Percentiles rank a stretch among this genome's conserved stretches.
These are phyloP conservation scores for Fomitopsis serialis DNA, from an alignment of 768 basidiomycete genomes.

Conservation along the genomic window DNA sequence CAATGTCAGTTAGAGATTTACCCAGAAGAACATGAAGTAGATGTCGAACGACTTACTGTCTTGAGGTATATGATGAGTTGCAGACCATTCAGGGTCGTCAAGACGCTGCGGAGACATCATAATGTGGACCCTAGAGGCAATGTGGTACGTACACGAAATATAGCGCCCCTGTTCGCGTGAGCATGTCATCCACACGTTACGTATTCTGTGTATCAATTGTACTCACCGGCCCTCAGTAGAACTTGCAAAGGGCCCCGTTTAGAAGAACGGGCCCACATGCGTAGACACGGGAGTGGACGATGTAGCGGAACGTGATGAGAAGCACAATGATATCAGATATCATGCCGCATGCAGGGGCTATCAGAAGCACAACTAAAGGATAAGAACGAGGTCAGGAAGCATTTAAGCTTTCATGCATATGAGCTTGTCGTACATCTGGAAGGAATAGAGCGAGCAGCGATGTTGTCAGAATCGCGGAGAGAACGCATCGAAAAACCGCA, in stretches of 20 bases:
- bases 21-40: not conserved
- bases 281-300: not conserved
- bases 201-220: not conserved
- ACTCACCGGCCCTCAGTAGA: not conserved
- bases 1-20: not conserved
- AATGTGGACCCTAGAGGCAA: not conserved
- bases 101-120: not conserved
- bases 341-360: not conserved
- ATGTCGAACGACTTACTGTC: not conserved
- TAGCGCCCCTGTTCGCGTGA: not conserved
- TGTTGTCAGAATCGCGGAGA: too few relatives aligned
- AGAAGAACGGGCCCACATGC: not conserved
- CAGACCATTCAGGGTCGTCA: not conserved
- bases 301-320: not conserved
- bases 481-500: too few relatives aligned
- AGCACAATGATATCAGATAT: not conserved
- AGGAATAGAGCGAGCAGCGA: too few relatives aligned
- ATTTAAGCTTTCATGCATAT: too few relatives aligned
- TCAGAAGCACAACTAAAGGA: not conserved
- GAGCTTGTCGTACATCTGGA: too few relatives aligned
- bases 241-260: not conserved
- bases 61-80: not conserved
- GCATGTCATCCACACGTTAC: not conserved
- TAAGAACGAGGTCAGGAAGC: too few relatives aligned
- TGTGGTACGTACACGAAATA: not conserved